Evolutionary conservation across 2,329 filamentous ascomycete genomes (phyloP).

Genomic region (Ceratocystis cubensis): DNA sequence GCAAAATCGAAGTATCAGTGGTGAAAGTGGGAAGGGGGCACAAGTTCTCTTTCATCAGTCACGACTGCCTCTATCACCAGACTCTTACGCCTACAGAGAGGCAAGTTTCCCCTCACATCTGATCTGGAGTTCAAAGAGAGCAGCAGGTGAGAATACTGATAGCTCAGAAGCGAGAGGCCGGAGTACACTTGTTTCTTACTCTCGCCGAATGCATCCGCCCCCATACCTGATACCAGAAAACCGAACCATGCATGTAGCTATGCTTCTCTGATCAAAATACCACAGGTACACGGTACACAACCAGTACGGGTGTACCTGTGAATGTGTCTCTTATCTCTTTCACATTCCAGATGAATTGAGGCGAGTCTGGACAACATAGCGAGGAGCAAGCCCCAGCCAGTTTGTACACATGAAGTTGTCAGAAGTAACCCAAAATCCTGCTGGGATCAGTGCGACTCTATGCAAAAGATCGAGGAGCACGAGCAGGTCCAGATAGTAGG

Average conservation of each 20-base stretch:
- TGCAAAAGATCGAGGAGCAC: neutral
- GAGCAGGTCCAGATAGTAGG: neutral
- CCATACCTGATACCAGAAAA: too few relatives aligned
- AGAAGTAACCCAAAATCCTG: slow-evolving; percentile 7
- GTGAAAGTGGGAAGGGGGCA: neutral
- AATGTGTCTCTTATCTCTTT: neutral
- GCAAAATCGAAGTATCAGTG: neutral
- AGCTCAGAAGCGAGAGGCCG: too few relatives aligned
- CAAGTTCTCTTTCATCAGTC: neutral
- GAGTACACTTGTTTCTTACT: too few relatives aligned
- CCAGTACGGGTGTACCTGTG: neutral
- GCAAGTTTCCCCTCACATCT: neutral
- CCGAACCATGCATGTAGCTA: neutral
- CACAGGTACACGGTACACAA: neutral
- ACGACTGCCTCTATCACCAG: neutral
- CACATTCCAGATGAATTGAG: neutral
- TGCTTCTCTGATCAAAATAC: neutral
- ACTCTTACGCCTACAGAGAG: too few relatives aligned
- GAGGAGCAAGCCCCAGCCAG: neutral
- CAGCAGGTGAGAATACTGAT: too few relatives aligned
- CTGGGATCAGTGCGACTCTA: neutral
- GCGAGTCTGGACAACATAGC: neutral
- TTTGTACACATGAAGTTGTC: neutral
- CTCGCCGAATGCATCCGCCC: too few relatives aligned
- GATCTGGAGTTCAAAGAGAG: neutral